phyloP scores from a whole-genome alignment of 129 eudicot genomes.

The Artemisia argyi region DNA sequence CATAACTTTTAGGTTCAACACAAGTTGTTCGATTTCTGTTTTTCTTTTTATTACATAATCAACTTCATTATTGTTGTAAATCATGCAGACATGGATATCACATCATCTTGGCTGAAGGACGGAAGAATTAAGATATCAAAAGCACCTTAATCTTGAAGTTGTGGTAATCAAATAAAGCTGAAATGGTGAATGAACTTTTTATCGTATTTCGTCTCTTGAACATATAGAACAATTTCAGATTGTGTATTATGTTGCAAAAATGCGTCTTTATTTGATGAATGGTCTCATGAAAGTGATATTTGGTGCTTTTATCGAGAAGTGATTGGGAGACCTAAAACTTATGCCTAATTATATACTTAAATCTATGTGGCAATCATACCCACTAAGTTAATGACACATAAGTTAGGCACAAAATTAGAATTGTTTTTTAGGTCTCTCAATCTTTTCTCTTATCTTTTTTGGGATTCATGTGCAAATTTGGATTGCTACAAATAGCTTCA shows the following conservation, averaged over 20 bases:
- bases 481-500: no score
- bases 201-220: slow-evolving; percentile 16
- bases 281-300: slow-evolving; percentile 10
- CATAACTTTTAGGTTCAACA: neutral
- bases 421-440: no score
- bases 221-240: slow-evolving; percentile 16
- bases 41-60: neutral
- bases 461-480: neutral
- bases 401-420: no score
- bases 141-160: neutral
- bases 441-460: no score
- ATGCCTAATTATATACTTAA: no score
- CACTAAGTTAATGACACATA: no score
- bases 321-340: no score
- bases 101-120: slow-evolving; percentile 88
- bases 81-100: slow-evolving; percentile 93
- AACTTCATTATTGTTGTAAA: slow-evolving; percentile 15
- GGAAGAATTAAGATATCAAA: slow-evolving; percentile 68
- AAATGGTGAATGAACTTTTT: slow-evolving; percentile 21
- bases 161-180: slow-evolving; percentile 22
- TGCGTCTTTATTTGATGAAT: slow-evolving; percentile 6
- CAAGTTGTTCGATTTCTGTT: neutral
- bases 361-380: no score
- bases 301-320: no score
- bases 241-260: slow-evolving; percentile 12